phyloP scores from a whole-genome alignment of 306 rosid genomes.

The Datisca glomerata region DNA sequence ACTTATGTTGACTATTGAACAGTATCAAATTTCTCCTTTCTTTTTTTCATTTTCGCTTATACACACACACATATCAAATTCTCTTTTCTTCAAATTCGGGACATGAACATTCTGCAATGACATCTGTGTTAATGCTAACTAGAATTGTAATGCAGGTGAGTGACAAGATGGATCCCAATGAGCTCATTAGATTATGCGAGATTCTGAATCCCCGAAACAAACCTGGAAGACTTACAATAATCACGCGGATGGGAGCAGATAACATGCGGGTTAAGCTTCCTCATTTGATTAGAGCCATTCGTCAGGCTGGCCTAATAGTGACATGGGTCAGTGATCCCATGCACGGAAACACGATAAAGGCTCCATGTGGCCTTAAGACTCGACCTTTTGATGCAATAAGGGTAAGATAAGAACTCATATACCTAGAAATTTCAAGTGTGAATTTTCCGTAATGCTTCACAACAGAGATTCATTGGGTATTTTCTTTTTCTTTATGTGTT shows the following conservation, averaged over 20 bases:
- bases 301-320: constrained; percentile 39
- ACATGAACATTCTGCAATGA: neutral
- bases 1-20: no score
- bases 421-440: neutral
- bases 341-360: no score
- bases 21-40: no score
- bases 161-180: constrained; percentile 40
- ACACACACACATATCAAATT: no score
- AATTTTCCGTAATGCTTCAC: no score
- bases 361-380: constrained; percentile 47
- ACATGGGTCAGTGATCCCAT: constrained; percentile 55
- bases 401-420: constrained; percentile 19
- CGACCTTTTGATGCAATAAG: constrained; percentile 42
- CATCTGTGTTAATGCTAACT: neutral
- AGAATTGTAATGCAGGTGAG: constrained; percentile 30
- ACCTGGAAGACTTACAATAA: constrained; percentile 40
- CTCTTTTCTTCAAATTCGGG: neutral
- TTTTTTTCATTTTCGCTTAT: no score
- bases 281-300: constrained; percentile 41
- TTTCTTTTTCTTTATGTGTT: neutral
- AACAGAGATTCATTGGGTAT: neutral
- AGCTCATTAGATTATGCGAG: constrained; percentile 36
- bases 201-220: constrained; percentile 42
- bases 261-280: constrained; percentile 47
- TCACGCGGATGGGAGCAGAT: constrained; percentile 50